Conservation (phyloP, 164 flowering plant species). For the Macadamia integrifolia region DNA sequence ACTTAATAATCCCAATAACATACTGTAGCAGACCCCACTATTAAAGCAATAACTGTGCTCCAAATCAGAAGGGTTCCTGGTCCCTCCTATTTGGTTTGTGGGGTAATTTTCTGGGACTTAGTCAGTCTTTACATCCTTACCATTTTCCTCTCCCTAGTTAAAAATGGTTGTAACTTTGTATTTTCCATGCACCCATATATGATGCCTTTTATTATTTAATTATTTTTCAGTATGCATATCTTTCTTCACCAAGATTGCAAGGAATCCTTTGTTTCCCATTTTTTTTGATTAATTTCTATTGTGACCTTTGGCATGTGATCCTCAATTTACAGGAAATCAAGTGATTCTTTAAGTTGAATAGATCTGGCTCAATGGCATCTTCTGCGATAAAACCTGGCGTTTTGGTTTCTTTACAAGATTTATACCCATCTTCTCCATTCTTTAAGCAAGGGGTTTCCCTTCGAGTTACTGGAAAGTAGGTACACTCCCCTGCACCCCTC, state of each 20-base stretch:
- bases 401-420: constrained; percentile 51
- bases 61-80: too few relatives aligned
- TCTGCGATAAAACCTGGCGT: constrained; percentile 44
- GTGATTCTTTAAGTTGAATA: neutral
- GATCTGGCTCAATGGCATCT: constrained; percentile 31
- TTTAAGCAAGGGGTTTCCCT: constrained; percentile 68
- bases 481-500: neutral
- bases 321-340: constrained; percentile 10
- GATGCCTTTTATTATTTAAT: too few relatives aligned
- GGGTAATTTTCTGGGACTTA: neutral
- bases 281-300: neutral
- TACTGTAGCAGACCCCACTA: too few relatives aligned
- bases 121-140: neutral
- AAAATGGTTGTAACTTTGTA: too few relatives aligned
- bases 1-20: too few relatives aligned
- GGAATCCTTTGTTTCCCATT: neutral
- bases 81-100: too few relatives aligned
- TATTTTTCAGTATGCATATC: too few relatives aligned
- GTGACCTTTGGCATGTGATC: neutral
- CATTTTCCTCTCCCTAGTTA: too few relatives aligned
- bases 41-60: too few relatives aligned
- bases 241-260: too few relatives aligned
- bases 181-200: too few relatives aligned
- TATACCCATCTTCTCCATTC: constrained; percentile 47
- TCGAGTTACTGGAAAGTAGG: constrained; percentile 76